Conservation (phyloP, 208 protist genomes). For the Acanthamoeba royreba region DNA sequence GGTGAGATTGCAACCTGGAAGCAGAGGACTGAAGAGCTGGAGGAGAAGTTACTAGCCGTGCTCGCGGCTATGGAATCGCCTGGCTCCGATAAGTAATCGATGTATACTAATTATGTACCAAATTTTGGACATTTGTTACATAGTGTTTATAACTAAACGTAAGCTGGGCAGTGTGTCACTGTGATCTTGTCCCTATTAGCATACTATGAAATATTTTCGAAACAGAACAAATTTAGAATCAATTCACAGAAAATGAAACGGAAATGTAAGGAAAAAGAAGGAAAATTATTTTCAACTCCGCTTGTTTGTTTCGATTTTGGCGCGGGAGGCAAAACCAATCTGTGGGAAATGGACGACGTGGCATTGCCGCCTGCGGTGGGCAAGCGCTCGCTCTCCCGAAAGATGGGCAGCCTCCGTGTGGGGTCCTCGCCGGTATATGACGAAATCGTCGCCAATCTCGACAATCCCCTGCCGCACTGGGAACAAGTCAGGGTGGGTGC, state of each 20-base stretch:
- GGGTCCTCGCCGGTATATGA: not conserved
- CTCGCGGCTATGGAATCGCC: not conserved
- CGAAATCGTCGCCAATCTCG: not conserved
- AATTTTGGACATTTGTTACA: not conserved
- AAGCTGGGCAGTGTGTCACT: not conserved
- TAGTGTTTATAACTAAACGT: not conserved
- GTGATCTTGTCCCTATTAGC: not conserved
- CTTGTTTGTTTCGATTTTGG: not conserved
- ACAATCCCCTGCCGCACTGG: not conserved
- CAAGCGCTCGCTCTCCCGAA: not conserved
- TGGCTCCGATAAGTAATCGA: not conserved
- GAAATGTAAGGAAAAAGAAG: not conserved
- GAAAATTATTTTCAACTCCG: not conserved
- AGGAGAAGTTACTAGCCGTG: not conserved
- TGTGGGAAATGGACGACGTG: not conserved
- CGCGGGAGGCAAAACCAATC: not conserved
- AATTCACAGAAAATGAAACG: not conserved
- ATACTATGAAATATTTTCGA: not conserved
- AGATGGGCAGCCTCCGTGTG: not conserved
- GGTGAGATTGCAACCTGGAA: not conserved
- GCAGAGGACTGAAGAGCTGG: constrained; percentile 20
- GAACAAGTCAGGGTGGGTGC: not conserved
- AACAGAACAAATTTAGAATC: not conserved
- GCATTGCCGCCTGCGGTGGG: no score
- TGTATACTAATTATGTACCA: not conserved